Conservation (phyloP, 2,329 filamentous ascomycete species). For the Colletotrichum simmondsii region DNA sequence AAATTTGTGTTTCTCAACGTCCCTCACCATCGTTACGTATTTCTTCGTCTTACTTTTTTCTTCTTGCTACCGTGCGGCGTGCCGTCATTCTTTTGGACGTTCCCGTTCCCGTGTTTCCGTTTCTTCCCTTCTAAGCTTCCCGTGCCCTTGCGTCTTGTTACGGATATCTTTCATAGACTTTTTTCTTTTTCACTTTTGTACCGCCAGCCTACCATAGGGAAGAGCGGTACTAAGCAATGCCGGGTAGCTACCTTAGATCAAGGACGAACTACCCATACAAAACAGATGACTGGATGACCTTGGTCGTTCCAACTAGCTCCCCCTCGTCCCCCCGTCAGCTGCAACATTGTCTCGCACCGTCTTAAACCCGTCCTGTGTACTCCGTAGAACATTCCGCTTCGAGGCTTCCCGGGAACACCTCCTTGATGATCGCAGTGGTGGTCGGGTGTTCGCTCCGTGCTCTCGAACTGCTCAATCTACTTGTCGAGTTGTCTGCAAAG, state of each 20-base stretch:
- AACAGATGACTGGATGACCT: neutral
- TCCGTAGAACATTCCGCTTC: neutral
- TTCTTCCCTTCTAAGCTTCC: neutral
- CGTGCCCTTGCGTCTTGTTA: too few relatives aligned
- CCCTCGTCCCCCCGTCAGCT: conserved; percentile 22
- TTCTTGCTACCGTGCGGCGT: neutral
- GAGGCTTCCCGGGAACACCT: neutral
- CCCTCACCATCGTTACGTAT: conserved; percentile 19
- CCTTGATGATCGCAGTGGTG: neutral
- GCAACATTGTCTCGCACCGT: neutral
- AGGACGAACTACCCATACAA: neutral
- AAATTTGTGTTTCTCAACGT: conserved; percentile 8
- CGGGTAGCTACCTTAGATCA: too few relatives aligned
- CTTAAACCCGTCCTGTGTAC: neutral
- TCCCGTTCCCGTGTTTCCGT: neutral
- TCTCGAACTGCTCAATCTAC: neutral
- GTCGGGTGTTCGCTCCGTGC: conserved; percentile 1
- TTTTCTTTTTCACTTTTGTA: too few relatives aligned
- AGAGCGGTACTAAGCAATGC: too few relatives aligned
- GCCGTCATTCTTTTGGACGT: conserved; percentile 1
- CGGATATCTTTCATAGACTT: neutral
- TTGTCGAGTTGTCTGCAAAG: too few relatives aligned
- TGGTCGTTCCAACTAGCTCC: neutral
- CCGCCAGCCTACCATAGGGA: too few relatives aligned
- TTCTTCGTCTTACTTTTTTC: conserved; percentile 1